Percentiles rank a stretch among this genome's conserved stretches.
Evolutionary conservation across 2,329 filamentous ascomycete species (phyloP).

Genomic region (Diaporthe caulivora): DNA sequence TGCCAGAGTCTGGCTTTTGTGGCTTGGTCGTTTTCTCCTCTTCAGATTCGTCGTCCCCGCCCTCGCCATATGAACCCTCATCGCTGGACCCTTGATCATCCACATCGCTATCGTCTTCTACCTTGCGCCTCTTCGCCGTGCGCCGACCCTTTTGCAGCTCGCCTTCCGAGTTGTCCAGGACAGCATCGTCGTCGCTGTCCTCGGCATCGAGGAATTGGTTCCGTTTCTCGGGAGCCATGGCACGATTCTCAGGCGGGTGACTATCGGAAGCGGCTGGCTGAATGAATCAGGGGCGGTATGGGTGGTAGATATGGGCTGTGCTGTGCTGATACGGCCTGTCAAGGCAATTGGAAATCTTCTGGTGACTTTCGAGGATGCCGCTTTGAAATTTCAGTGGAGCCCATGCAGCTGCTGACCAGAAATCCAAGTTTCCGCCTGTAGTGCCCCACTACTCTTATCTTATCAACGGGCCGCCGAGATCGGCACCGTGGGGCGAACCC

Average conservation of each 20-base stretch:
- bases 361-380: slow-evolving; percentile 9
- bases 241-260: background rate
- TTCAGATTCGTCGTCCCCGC: slow-evolving; percentile 38
- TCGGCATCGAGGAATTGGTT: slow-evolving; percentile 78
- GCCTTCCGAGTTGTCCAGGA: slow-evolving; percentile 72
- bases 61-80: slow-evolving; percentile 47
- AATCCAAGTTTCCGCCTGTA: slow-evolving; percentile 8
- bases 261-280: slow-evolving; percentile 11
- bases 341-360: slow-evolving; percentile 29
- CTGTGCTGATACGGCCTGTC: slow-evolving; percentile 21
- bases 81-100: slow-evolving; percentile 55
- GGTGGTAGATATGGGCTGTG: slow-evolving; percentile 8
- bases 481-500: slow-evolving; percentile 34
- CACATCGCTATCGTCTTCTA: slow-evolving; percentile 58
- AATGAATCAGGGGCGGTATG: slow-evolving; percentile 12
- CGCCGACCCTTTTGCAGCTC: slow-evolving; percentile 75
- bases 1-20: background rate
- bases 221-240: slow-evolving; percentile 76
- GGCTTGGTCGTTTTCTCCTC: slow-evolving; percentile 34
- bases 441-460: slow-evolving; percentile 29
- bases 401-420: background rate
- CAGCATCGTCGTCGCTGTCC: slow-evolving; percentile 70
- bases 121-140: slow-evolving; percentile 73
- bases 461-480: slow-evolving; percentile 37
- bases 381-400: slow-evolving; percentile 35